Base-by-base conservation (phyloP, 108 stramenopile genomes). In the Conticribra guillardii region DNA sequence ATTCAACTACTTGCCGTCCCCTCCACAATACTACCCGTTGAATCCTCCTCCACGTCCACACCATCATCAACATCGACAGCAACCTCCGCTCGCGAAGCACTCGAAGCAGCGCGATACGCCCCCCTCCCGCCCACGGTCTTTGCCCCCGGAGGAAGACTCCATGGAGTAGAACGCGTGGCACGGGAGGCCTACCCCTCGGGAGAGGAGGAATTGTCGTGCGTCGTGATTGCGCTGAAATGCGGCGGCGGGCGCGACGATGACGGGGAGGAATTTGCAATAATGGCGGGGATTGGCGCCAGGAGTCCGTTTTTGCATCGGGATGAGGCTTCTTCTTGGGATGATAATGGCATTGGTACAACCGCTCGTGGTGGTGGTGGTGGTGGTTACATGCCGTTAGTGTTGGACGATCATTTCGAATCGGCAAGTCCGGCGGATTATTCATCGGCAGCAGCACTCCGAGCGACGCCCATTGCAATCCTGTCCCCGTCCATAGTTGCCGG, bases 131-230 rank as follows among this genome's bases (percentile, higher is more conserved):
- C 87, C 1, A 86, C 69, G 18, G 83, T 89, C 1, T 94, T 94
- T 69, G 89, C 90, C 28, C 89, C 93, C 0, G 84, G 74, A 28
- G 93, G 93, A 24, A 66, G 89, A 50, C 69, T 94, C 15, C 76
- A 82, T 58, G 72, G 80, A 18, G 86, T 94, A 0, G 89, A 94
- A 66, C 60, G 70, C 1, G 75, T 69, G 4, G 74, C 79, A 11
- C 54, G 69, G 47, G 76, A 74, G 52, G 70, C 84, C 0, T 53
- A 22, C 57, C 51, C 61, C 16, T 46, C 55, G 21, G 47, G 30
- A 2, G 71, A 83, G 58, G 47, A 51, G 19, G 72, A 57, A 49
- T 59, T 60, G 2, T 76, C 82, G 26, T 85, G 84, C 76, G 53
- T 83, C 18, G 79, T 73, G 1, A 51, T 88, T 34, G 90, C 90